Evolutionary conservation across 2,329 filamentous ascomycete species (phyloP).

Genomic region (Talaromyces sp.): DNA sequence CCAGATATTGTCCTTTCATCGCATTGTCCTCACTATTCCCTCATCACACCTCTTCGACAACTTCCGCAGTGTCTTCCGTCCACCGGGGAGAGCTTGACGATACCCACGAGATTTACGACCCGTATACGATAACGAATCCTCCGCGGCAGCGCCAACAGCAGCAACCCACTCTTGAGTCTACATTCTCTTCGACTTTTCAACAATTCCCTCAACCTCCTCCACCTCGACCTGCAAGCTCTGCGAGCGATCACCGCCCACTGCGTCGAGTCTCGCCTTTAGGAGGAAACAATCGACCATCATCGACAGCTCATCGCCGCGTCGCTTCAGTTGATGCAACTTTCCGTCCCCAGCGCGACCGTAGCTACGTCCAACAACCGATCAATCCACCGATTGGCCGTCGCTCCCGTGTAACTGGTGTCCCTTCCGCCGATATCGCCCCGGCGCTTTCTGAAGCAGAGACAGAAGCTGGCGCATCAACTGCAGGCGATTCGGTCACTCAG

Average conservation of each 20-base stretch:
- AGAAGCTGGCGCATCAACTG: constrained; percentile 34
- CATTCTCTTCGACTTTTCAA: constrained; percentile 44
- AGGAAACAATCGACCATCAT: constrained; percentile 40
- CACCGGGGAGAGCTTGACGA: constrained; percentile 50
- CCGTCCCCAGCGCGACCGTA: constrained; percentile 32
- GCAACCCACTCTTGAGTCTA: constrained; percentile 40
- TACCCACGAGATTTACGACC: constrained; percentile 55
- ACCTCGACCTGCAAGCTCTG: constrained; percentile 54
- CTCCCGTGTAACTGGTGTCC: constrained; percentile 18
- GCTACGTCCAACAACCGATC: constrained; percentile 31
- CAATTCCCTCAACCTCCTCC: constrained; percentile 16
- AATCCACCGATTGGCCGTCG: constrained; percentile 3
- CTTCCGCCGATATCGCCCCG: constrained; percentile 28
- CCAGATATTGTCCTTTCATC: constrained; percentile 19
- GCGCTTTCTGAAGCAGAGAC: constrained; percentile 37
- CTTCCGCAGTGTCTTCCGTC: constrained; percentile 46
- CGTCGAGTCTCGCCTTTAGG: constrained; percentile 54
- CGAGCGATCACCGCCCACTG: constrained; percentile 53
- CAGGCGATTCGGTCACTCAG: constrained; percentile 32
- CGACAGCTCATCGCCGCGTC: constrained; percentile 39
- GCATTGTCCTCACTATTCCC: constrained; percentile 37
- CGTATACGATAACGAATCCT: constrained; percentile 44
- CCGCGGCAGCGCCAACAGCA: constrained; percentile 50
- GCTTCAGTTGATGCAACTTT: constrained; percentile 46
- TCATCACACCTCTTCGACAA: constrained; percentile 25